Evolutionary conservation across 1,284 basidiomycete species (phyloP).

Genomic region (Rhodotorula mucilaginosa): DNA sequence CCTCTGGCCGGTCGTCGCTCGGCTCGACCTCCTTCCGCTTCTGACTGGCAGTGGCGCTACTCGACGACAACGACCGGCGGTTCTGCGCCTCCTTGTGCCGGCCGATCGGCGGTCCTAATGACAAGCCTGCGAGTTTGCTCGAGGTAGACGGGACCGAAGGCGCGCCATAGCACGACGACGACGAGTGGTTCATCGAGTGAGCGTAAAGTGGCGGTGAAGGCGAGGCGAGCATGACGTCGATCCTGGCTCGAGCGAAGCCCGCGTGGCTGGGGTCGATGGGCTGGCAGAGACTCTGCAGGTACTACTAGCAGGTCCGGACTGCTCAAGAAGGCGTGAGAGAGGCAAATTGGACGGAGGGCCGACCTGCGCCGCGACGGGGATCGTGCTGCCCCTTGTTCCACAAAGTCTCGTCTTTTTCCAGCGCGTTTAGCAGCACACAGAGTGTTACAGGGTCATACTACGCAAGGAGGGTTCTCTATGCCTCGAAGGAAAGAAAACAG

Average conservation of each 20-base stretch:
- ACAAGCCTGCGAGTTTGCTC: not conserved
- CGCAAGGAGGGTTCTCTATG: not conserved
- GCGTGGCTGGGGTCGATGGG: not conserved
- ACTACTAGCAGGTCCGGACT: not conserved
- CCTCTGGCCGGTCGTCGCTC: not conserved
- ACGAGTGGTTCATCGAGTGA: not conserved
- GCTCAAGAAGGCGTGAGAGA: not conserved
- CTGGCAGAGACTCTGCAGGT: not conserved
- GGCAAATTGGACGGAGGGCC: not conserved
- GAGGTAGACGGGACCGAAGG: not conserved
- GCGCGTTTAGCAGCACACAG: not conserved
- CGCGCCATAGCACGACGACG: not conserved
- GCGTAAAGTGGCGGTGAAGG: slow-evolving; percentile 1
- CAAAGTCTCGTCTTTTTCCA: not conserved
- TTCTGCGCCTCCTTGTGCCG: not conserved
- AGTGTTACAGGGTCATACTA: not conserved
- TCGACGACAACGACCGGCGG: not conserved
- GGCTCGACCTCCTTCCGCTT: not conserved
- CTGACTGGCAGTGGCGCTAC: not conserved
- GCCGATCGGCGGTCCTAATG: not conserved
- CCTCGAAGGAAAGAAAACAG: not conserved
- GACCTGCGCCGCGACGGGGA: not conserved
- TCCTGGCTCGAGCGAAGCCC: not conserved
- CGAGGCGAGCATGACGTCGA: slow-evolving; percentile 14
- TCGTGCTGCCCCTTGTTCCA: not conserved